Evolutionary conservation across 305 asterid genomes (phyloP), one percentile per base, ranked within the genome.

Genomic region (Fraxinus albicans): DNA sequence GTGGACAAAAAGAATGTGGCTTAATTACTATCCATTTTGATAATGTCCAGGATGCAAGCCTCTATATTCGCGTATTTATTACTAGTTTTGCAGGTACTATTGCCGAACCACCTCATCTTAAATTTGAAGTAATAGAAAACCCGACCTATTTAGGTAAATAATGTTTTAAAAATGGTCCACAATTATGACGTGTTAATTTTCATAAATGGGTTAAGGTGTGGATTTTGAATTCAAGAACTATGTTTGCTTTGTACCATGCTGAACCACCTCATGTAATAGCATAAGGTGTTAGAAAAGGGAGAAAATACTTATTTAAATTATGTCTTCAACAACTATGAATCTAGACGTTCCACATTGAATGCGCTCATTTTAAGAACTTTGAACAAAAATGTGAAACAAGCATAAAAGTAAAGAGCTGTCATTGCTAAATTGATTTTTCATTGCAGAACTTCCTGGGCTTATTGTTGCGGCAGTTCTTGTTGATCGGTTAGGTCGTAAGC

Each of bases 11-110:
- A 70, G 87, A 27, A 65, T 92, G 97, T 76, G 75, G 83, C 83
- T 75, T 82, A 53, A 31, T 34, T 33, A 78, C 58, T 25, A 27
- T 50, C 40, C 21, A 27, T 76, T 79, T 80, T 53, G 58, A 25
- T 44, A 80, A 29, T 63, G 34, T 75, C 33, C 70, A 83, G 38
- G 86, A 84, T 60, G 44, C 86, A 25, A 84, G 77, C 79, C 90
- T 89, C 42, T 92, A 92, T 73, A 70, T 86, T 25, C 88, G 86
- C 36, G 92, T 87, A 6, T 83, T 92, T 80, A 70, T 92, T 55
- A 86, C 94, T 75, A 90, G 84, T 85, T 88, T 91, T 79, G 94
- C 94, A 79, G 96, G 94, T 91, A 84, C n/a, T 36, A 27, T 2
- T 53, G 19, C 31, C 12, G 0, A 23, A 21, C 31, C 15, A 60